Evolutionary conservation across 345 rosid species (phyloP).

Genomic region (Salix dunnii): DNA sequence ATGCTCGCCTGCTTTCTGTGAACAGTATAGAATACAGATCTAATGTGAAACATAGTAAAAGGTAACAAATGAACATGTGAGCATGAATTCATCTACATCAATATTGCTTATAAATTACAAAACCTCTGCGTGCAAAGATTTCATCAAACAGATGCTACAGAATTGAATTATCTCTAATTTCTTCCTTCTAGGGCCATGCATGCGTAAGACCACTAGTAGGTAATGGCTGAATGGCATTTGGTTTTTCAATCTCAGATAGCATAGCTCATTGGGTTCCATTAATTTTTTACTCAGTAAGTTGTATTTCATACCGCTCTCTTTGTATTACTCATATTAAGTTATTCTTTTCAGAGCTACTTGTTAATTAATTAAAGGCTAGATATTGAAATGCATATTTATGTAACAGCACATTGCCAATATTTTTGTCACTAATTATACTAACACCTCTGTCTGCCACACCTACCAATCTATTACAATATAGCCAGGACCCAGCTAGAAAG

Average conservation of each 20-base stretch:
- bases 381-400: neutral
- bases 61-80: neutral
- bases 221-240: neutral
- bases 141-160: neutral
- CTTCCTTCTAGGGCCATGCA: neutral
- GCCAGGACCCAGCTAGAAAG: neutral
- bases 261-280: neutral
- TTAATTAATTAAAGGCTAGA: neutral
- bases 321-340: neutral
- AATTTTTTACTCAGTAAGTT: neutral
- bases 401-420: neutral
- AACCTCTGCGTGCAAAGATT: neutral
- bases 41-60: neutral
- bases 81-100: neutral
- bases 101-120: neutral
- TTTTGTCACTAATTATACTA: neutral
- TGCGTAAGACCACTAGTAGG: neutral
- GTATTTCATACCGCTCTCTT: neutral
- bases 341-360: neutral
- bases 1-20: slow-evolving; percentile 79
- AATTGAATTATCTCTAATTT: neutral
- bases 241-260: neutral
- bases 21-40: slow-evolving; percentile 2
- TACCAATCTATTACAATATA: slow-evolving; percentile 1
- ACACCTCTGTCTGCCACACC: neutral